Percentiles rank a stretch among this genome's conserved stretches.
Conservation (phyloP, 169 alveolate species). For the Cryptosporidium canis region DNA sequence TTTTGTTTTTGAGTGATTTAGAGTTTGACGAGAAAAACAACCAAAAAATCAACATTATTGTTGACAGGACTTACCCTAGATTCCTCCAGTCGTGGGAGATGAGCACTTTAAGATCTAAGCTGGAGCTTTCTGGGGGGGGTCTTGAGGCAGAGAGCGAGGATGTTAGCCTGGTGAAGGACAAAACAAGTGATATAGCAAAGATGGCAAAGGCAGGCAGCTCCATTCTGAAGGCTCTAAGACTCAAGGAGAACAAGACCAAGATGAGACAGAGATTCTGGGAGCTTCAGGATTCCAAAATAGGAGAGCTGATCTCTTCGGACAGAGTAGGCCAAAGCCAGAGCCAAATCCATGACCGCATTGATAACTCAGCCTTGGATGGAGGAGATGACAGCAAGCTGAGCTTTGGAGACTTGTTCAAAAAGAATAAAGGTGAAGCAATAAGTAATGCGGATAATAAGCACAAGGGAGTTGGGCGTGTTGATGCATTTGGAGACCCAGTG, state of each 20-base stretch:
- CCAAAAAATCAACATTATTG: constrained; percentile 89
- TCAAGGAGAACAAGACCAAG: constrained; percentile 88
- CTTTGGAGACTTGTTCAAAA: constrained; percentile 26
- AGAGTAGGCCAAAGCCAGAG: too few species aligned
- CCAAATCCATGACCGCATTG: too few species aligned
- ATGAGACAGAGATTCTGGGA: constrained; percentile 95
- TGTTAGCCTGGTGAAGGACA: constrained; percentile 94
- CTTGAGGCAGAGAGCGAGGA: constrained; percentile 84
- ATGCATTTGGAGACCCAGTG: background rate
- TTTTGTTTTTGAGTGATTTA: constrained; percentile 75
- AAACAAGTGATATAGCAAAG: constrained; percentile 95
- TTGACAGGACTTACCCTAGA: constrained; percentile 93
- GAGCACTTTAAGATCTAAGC: constrained; percentile 13
- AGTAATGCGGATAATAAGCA: background rate
- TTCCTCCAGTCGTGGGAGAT: constrained; percentile 89
- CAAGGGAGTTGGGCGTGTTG: too few species aligned
- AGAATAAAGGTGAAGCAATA: constrained; percentile 68
- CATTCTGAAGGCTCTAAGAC: constrained; percentile 89
- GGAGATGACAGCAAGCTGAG: constrained; percentile 41
- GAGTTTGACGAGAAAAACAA: constrained; percentile 90
- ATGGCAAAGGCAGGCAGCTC: constrained; percentile 96
- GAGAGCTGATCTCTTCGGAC: constrained; percentile 78
- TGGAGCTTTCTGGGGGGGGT: constrained; percentile 55
- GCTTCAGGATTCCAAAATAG: constrained; percentile 90
- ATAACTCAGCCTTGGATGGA: too few species aligned